These are phyloP conservation scores for Yamadazyma olivae DNA, from an alignment of 805 yeast species.

Conservation along the genomic window DNA sequence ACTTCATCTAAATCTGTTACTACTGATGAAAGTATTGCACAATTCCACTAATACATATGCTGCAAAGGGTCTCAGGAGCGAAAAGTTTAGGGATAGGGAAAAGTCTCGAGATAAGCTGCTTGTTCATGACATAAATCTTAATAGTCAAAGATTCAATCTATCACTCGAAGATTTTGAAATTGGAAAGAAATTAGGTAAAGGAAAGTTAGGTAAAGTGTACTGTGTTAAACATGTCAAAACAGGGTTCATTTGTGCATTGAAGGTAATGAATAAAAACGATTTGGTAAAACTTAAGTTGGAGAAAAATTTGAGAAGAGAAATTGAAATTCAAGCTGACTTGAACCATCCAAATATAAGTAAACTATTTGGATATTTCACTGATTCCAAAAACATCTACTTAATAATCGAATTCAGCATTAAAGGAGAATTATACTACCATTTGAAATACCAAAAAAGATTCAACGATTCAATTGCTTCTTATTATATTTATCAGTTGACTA, in stretches of 20 bases:
- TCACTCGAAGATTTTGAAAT: slow-evolving; percentile 70
- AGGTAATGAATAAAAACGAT: slow-evolving; percentile 85
- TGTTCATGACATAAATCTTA: too few species aligned
- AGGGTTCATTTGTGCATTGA: slow-evolving; percentile 84
- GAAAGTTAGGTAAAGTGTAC: slow-evolving; percentile 90
- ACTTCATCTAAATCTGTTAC: too few species aligned
- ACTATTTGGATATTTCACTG: slow-evolving; percentile 83
- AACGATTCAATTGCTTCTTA: slow-evolving; percentile 71
- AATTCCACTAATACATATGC: too few species aligned
- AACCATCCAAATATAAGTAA: slow-evolving; percentile 79
- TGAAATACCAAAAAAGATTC: slow-evolving; percentile 67
- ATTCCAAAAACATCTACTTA: slow-evolving; percentile 73
- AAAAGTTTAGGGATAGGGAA: too few species aligned
- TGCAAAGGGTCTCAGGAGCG: too few species aligned
- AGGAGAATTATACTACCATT: slow-evolving; percentile 80
- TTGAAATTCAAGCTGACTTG: slow-evolving; percentile 81
- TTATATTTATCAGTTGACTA: slow-evolving; percentile 79
- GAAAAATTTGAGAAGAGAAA: slow-evolving; percentile 83
- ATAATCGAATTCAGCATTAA: slow-evolving; percentile 79
- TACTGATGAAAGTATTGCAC: too few species aligned
- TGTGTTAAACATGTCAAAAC: slow-evolving; percentile 75
- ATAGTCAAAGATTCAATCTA: too few species aligned
- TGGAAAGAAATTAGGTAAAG: slow-evolving; percentile 86
- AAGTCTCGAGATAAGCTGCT: too few species aligned
- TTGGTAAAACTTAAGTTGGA: slow-evolving; percentile 72